Evolutionary conservation across 257 asterid species (phyloP).

Genomic region (Ophiorrhiza pumila): DNA sequence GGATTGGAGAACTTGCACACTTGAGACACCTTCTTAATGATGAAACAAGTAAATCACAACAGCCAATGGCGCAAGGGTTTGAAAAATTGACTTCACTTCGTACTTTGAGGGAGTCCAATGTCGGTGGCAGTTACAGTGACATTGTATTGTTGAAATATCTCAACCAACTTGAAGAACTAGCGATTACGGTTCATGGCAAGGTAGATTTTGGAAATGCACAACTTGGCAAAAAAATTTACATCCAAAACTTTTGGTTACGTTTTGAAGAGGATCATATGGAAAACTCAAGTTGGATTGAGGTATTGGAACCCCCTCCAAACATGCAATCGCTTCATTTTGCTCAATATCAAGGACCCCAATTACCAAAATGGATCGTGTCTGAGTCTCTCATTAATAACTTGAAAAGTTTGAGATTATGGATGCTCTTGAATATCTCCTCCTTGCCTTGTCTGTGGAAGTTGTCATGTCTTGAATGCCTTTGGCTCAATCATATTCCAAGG

Average conservation of each 20-base stretch:
- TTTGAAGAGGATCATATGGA: no score
- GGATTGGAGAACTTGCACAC: slow-evolving; percentile 8
- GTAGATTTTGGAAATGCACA: neutral
- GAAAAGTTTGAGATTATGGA: neutral
- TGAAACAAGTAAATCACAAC: neutral
- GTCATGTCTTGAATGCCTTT: neutral
- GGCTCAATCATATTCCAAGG: neutral
- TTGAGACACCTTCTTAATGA: slow-evolving; percentile 5
- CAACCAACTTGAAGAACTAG: slow-evolving; percentile 14
- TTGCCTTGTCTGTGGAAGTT: neutral
- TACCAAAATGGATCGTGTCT: slow-evolving; percentile 1
- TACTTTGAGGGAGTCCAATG: neutral
- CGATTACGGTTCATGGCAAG: neutral
- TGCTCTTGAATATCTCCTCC: neutral
- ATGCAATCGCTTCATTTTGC: neutral
- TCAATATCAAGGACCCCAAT: neutral
- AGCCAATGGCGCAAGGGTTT: neutral
- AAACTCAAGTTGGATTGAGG: neutral
- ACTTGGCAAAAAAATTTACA: no score
- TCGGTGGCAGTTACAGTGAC: neutral
- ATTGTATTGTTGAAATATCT: slow-evolving; percentile 2
- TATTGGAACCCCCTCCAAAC: neutral
- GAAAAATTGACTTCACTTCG: slow-evolving; percentile 8
- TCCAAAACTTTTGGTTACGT: no score
- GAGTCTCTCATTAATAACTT: neutral